Percentiles rank a stretch among this genome's conserved stretches.
Evolutionary conservation across 2,329 filamentous ascomycete species (phyloP).

Genomic region (Claviceps sp.): DNA sequence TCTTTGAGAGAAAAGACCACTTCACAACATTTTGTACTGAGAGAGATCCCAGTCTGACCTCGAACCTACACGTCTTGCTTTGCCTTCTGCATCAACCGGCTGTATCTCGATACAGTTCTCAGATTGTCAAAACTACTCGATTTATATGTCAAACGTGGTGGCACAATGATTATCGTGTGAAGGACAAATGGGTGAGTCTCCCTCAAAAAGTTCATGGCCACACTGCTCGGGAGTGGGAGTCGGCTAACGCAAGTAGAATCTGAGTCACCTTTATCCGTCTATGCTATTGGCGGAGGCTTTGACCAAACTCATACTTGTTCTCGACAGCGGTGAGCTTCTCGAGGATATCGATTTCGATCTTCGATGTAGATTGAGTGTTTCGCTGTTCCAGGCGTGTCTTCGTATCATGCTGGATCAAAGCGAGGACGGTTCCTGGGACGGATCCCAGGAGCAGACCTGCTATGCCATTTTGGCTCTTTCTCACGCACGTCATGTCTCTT

Average conservation of each 20-base stretch:
- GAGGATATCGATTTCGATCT: conserved; percentile 1
- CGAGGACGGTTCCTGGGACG: conserved; percentile 8
- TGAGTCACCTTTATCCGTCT: conserved; percentile 7
- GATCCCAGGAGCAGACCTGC: conserved; percentile 6
- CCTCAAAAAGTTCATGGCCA: neutral
- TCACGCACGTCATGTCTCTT: conserved; percentile 2
- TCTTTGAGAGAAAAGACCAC: neutral
- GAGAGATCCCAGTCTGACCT: conserved; percentile 5
- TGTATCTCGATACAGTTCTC: conserved; percentile 1
- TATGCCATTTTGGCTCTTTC: conserved; percentile 7
- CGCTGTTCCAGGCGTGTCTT: conserved; percentile 6
- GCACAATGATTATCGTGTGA: conserved; percentile 3
- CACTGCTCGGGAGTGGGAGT: no score
- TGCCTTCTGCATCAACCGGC: conserved; percentile 4
- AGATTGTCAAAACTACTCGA: conserved; percentile 6
- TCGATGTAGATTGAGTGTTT: conserved; percentile 1
- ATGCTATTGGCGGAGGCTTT: conserved; percentile 7
- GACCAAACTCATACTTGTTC: neutral
- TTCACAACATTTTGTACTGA: conserved; percentile 8
- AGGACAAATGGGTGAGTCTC: conserved; percentile 10
- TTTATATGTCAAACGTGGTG: conserved; percentile 8
- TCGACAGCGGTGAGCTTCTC: conserved; percentile 3
- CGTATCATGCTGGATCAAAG: conserved; percentile 6
- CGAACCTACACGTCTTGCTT: conserved; percentile 9
- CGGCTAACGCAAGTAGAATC: conserved; percentile 1